Evolutionary conservation across 2,329 filamentous ascomycete genomes (phyloP).

Genomic region (Colletotrichum godetiae): DNA sequence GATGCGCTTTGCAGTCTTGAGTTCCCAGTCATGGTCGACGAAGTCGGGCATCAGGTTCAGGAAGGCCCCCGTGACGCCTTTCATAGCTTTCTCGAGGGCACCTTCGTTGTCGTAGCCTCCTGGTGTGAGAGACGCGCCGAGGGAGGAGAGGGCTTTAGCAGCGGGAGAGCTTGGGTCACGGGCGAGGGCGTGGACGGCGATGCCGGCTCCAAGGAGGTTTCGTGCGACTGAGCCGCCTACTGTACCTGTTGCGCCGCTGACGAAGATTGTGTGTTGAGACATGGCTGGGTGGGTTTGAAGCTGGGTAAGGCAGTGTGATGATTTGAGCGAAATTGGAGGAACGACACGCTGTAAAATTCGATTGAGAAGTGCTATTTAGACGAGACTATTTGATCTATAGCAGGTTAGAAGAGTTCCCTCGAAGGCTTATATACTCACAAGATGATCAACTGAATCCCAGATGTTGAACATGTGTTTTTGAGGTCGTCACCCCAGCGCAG

Average conservation of each 20-base stretch:
- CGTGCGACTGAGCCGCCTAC: constrained; percentile 51
- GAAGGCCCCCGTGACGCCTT: constrained; percentile 46
- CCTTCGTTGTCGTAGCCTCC: constrained; percentile 48
- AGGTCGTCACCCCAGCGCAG: background rate
- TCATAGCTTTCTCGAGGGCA: constrained; percentile 43
- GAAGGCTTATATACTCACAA: background rate
- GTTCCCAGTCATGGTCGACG: constrained; percentile 43
- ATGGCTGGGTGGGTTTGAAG: background rate
- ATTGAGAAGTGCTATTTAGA: background rate
- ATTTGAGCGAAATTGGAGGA: background rate
- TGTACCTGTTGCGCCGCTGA: constrained; percentile 52
- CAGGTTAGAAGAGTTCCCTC: background rate
- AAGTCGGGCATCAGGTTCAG: constrained; percentile 48
- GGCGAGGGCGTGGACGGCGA: constrained; percentile 45
- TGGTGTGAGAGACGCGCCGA: constrained; percentile 46
- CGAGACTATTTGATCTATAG: background rate
- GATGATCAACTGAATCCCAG: too few relatives aligned
- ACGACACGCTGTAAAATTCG: background rate
- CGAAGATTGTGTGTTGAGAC: constrained; percentile 41
- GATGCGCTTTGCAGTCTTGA: constrained; percentile 44
- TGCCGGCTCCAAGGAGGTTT: constrained; percentile 44
- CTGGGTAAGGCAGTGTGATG: background rate
- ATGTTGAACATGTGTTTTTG: background rate
- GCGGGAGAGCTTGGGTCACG: constrained; percentile 44
- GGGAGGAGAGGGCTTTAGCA: constrained; percentile 42